phyloP scores from a whole-genome alignment of 202 grass and related monocot genomes.

The Musa balbisiana region DNA sequence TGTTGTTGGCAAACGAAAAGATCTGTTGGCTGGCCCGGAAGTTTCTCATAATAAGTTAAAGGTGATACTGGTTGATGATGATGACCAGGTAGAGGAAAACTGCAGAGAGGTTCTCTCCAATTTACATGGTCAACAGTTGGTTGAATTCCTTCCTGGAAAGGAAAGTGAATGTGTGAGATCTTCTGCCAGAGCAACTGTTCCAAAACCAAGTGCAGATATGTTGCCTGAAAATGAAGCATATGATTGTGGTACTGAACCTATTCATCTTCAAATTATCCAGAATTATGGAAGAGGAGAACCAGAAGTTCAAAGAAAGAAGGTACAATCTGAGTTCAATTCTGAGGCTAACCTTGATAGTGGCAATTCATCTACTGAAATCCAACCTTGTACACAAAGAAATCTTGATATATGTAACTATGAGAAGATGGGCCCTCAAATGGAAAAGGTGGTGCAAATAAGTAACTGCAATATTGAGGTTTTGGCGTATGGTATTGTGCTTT shows the following conservation, averaged over 20 bases:
- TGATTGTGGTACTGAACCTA: conserved; percentile 23
- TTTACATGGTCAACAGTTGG: conserved; percentile 17
- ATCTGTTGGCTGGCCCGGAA: conserved; percentile 7
- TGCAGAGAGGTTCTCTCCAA: conserved; percentile 20
- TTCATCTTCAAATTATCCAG: conserved; percentile 23
- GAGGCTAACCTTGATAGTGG: conserved; percentile 3
- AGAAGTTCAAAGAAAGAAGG: conserved; percentile 28
- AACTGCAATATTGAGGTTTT: conserved; percentile 20
- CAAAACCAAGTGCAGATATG: conserved; percentile 27
- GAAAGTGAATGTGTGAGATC: conserved; percentile 1
- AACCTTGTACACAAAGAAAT: conserved; percentile 10
- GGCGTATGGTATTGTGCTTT: conserved; percentile 32
- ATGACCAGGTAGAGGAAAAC: conserved; percentile 15
- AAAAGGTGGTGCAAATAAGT: conserved; percentile 19
- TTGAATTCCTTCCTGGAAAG: not conserved
- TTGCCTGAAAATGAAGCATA: conserved; percentile 26
- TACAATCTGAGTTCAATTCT: conserved; percentile 20
- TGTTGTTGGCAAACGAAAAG: conserved; percentile 22
- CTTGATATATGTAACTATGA: conserved; percentile 11
- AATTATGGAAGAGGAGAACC: conserved; percentile 24
- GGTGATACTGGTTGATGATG: not conserved
- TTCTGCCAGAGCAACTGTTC: conserved; percentile 11
- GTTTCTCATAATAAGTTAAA: not conserved
- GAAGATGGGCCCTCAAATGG: conserved; percentile 22
- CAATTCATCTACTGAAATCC: conserved; percentile 5